These are phyloP conservation scores for Trichoderma semiorbis DNA, from an alignment of 2,329 filamentous ascomycete species.

Conservation along the genomic window DNA sequence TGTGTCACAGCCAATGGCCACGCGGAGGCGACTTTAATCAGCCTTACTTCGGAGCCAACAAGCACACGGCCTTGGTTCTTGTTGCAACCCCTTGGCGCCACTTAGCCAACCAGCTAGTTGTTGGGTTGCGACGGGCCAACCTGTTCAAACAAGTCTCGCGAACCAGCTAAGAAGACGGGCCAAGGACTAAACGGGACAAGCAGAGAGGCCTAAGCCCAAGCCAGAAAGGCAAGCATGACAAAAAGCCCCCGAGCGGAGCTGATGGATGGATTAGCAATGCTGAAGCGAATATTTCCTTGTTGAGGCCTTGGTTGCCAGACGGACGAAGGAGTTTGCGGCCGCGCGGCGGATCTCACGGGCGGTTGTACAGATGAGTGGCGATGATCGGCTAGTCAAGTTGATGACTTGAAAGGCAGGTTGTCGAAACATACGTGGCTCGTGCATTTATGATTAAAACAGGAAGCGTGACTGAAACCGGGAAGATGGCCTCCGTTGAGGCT, in stretches of 20 bases:
- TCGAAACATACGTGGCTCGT: neutral
- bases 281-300: neutral
- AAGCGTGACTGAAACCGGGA: neutral
- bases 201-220: constrained; percentile 5
- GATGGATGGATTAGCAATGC: neutral
- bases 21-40: neutral
- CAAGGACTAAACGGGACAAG: neutral
- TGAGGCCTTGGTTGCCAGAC: neutral
- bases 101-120: neutral
- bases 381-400: neutral
- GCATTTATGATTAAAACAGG: neutral
- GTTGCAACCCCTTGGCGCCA: neutral
- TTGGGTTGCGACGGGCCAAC: neutral
- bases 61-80: neutral
- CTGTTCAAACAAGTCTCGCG: neutral
- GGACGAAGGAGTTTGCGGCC: neutral
- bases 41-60: neutral
- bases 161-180: neutral
- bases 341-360: neutral
- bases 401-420: neutral
- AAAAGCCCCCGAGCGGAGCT: neutral
- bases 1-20: neutral
- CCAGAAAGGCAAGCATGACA: neutral
- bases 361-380: neutral
- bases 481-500: neutral